phyloP scores from a whole-genome alignment of 257 asterid species.

The Nicotiana undulata region DNA sequence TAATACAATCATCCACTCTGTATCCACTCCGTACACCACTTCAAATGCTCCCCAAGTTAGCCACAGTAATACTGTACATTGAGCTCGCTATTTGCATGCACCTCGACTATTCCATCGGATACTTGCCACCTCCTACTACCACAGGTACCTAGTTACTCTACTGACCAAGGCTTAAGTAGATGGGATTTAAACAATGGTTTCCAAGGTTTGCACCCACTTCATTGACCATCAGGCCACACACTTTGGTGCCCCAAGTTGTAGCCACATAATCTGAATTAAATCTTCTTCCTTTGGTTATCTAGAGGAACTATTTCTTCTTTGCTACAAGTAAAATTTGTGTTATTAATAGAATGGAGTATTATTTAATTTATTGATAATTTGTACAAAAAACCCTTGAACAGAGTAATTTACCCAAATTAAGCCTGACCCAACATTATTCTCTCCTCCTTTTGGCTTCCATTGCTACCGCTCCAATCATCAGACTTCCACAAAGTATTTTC shows the following conservation, averaged over 20 bases:
- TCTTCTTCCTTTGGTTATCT: neutral
- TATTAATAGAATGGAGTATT: neutral
- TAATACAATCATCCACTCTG: neutral
- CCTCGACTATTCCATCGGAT: too few species aligned
- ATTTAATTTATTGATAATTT: neutral
- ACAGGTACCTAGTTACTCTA: too few species aligned
- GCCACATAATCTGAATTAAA: neutral
- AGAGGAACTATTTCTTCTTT: neutral
- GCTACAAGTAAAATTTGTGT: neutral
- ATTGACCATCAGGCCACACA: too few species aligned
- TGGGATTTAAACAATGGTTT: too few species aligned
- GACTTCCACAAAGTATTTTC: neutral
- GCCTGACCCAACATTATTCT: too few species aligned
- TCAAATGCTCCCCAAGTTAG: neutral
- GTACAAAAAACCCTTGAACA: neutral
- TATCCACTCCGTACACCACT: neutral
- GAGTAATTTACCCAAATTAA: neutral
- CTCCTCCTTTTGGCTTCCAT: neutral
- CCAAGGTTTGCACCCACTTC: too few species aligned
- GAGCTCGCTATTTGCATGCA: too few species aligned
- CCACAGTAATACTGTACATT: neutral
- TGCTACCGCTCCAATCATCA: neutral
- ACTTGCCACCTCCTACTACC: too few species aligned
- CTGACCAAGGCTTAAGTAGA: too few species aligned
- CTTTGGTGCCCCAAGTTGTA: neutral